A percentile compares a stretch with the other conserved stretches of the same genome.
Conservation (phyloP, 352 stramenopile species). For the Phytophthora quininea region DNA sequence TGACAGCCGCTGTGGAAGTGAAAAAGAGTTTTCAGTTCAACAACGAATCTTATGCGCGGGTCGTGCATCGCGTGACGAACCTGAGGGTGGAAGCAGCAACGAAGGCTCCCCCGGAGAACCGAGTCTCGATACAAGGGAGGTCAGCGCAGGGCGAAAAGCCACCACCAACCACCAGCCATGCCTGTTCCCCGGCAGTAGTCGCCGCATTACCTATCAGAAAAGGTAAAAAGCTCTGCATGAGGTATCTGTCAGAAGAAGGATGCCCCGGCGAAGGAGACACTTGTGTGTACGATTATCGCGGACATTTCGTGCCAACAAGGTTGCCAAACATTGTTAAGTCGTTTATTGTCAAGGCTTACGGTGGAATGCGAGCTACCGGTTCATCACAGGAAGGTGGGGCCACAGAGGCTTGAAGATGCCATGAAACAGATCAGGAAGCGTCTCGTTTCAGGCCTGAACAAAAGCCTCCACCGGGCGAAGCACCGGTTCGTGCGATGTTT, state of each 20-base stretch:
- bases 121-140: neutral
- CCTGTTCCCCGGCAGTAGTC: neutral
- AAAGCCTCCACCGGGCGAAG: neutral
- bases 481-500: neutral
- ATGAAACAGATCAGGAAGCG: neutral
- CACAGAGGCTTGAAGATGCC: neutral
- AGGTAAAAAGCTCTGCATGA: slow-evolving; percentile 18
- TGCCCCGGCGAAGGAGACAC: slow-evolving; percentile 8
- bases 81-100: slow-evolving; percentile 1
- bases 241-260: slow-evolving; percentile 6
- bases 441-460: slow-evolving; percentile 1
- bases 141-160: neutral
- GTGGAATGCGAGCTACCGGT: neutral
- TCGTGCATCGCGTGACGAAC: slow-evolving; percentile 9
- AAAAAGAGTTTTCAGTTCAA: slow-evolving; percentile 8
- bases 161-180: neutral
- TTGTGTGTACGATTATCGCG: slow-evolving; percentile 8
- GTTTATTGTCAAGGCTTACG: slow-evolving; percentile 13
- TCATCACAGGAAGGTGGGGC: neutral
- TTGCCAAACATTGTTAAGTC: slow-evolving; percentile 5
- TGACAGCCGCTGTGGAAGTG: neutral
- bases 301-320: slow-evolving; percentile 10
- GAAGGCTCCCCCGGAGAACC: neutral
- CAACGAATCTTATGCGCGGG: slow-evolving; percentile 7
- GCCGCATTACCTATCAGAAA: slow-evolving; percentile 5